Percentiles rank a stretch among this genome's conserved stretches.
These are phyloP conservation scores for Sporisorium graminicola DNA, from an alignment of 1,284 basidiomycete genomes.

Conservation along the genomic window DNA sequence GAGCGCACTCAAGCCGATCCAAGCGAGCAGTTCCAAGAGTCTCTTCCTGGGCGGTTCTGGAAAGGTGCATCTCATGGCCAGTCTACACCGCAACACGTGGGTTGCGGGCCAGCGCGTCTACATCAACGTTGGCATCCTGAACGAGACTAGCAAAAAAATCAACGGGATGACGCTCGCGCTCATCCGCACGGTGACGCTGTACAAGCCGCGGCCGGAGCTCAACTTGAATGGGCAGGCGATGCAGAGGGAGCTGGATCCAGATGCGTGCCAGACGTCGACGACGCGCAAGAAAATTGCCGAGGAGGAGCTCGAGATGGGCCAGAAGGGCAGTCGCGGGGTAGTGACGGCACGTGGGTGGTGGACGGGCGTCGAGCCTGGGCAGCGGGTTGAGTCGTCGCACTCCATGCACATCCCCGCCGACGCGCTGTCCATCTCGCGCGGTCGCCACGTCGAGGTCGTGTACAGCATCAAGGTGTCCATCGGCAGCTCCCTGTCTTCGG, in stretches of 20 bases:
- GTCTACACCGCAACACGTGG: conserved; percentile 83
- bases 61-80: conserved; percentile 80
- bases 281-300: conserved; percentile 63
- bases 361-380: conserved; percentile 61
- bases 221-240: conserved; percentile 63
- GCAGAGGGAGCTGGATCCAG: conserved; percentile 53
- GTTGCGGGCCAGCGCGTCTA: conserved; percentile 86
- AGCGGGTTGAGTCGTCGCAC: conserved; percentile 61
- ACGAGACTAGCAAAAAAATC: conserved; percentile 74
- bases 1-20: conserved; percentile 76
- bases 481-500: conserved; percentile 77
- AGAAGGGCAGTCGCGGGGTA: conserved; percentile 58
- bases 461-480: conserved; percentile 82
- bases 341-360: conserved; percentile 66
- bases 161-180: conserved; percentile 79
- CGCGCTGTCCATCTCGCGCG: conserved; percentile 80
- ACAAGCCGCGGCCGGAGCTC: conserved; percentile 74
- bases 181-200: conserved; percentile 80
- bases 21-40: conserved; percentile 75
- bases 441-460: conserved; percentile 82
- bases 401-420: conserved; percentile 73
- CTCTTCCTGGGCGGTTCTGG: conserved; percentile 77
- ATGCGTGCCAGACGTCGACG: conserved; percentile 62
- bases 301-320: conserved; percentile 63
- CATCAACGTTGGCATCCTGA: conserved; percentile 79